Evolutionary conservation across 2,329 filamentous ascomycete species (phyloP).

Genomic region (Fusarium euwallaceae): DNA sequence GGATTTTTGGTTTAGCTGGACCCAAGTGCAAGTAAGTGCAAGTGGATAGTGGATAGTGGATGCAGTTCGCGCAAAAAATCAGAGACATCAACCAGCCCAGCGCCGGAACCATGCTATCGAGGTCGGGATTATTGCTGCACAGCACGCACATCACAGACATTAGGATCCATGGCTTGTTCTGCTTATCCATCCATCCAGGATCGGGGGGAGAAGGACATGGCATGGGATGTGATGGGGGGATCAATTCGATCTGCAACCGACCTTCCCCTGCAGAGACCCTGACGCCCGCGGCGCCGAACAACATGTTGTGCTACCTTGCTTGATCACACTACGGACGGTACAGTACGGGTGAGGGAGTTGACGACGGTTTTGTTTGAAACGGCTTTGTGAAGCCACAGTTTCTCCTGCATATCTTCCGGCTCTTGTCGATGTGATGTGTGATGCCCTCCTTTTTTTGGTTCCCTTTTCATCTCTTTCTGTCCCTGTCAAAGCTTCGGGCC

Average conservation of each 20-base stretch:
- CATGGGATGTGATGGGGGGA: conserved; percentile 16
- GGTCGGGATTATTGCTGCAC: conserved; percentile 13
- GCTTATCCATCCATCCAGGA: conserved; percentile 4
- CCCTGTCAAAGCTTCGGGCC: conserved; percentile 23
- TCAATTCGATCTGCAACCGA: conserved; percentile 39
- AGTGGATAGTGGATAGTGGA: conserved; percentile 35
- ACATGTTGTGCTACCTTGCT: conserved; percentile 31
- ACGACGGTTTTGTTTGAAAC: conserved; percentile 17
- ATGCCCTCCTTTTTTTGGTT: neutral
- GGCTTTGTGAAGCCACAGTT: conserved; percentile 7
- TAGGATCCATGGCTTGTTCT: conserved; percentile 24
- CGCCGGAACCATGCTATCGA: conserved; percentile 24
- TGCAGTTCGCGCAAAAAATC: conserved; percentile 35
- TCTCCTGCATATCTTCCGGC: conserved; percentile 11
- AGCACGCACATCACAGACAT: conserved; percentile 34
- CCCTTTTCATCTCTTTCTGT: neutral
- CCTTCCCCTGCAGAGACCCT: conserved; percentile 30
- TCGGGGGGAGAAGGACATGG: neutral
- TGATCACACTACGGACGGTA: neutral
- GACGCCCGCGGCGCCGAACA: conserved; percentile 26
- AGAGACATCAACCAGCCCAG: conserved; percentile 15
- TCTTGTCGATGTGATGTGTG: neutral
- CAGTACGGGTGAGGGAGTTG: conserved; percentile 13
- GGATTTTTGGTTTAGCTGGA: conserved; percentile 7
- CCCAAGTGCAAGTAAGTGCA: neutral